Evolutionary conservation across 2,329 filamentous ascomycete species (phyloP).

Genomic region (Teratosphaeria destructans): DNA sequence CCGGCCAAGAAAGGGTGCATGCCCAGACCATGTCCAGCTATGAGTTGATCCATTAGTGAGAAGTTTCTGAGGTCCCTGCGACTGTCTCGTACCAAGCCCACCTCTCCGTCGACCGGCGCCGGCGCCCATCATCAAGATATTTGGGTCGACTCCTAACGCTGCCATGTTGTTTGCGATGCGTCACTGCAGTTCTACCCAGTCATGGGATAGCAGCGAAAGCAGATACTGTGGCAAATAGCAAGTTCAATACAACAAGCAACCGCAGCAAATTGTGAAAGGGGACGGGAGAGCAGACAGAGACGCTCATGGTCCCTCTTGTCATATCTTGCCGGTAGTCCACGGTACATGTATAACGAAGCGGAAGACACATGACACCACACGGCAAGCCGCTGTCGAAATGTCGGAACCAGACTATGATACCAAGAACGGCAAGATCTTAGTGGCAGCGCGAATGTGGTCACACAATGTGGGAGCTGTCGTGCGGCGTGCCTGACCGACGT

Average conservation of each 20-base stretch:
- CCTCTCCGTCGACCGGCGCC: background rate
- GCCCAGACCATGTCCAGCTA: background rate
- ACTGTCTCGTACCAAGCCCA: background rate
- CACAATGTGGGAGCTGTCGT: background rate
- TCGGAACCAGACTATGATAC: background rate
- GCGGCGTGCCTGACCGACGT: background rate
- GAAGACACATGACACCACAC: background rate
- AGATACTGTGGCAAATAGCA: background rate
- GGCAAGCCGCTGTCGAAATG: background rate
- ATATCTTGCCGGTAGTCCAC: background rate
- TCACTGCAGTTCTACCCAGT: background rate
- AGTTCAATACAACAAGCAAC: background rate
- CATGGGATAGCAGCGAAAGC: background rate
- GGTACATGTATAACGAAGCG: background rate
- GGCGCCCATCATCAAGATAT: background rate
- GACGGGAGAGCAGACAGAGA: background rate
- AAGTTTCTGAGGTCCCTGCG: background rate
- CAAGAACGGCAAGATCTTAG: background rate
- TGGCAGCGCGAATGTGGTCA: background rate
- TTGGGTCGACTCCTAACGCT: background rate
- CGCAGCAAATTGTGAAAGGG: background rate
- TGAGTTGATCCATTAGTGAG: background rate
- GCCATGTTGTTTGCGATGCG: background rate
- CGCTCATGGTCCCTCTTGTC: background rate
- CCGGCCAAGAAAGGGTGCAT: background rate